Evolutionary conservation across 805 yeast species (phyloP).

Genomic region (Grigorovia jiainica): DNA sequence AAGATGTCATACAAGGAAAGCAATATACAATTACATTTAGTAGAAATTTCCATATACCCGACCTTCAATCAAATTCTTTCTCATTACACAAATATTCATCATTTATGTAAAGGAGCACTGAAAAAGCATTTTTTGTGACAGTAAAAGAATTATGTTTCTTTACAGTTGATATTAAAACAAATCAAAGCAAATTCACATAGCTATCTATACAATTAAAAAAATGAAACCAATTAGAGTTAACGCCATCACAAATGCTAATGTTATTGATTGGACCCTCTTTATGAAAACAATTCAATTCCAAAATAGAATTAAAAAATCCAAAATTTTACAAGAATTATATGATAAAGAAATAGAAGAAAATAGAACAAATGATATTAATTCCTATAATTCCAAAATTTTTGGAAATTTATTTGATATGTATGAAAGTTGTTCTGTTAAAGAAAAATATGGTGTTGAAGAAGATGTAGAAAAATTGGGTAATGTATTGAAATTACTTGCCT

Average conservation of each 20-base stretch:
- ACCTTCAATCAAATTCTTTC: too few species aligned
- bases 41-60: too few species aligned
- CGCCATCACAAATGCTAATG: not conserved
- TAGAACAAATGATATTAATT: not conserved
- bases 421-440: not conserved
- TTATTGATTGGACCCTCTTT: not conserved
- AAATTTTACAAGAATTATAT: not conserved
- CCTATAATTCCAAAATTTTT: not conserved
- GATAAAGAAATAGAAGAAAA: not conserved
- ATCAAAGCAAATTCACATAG: not conserved
- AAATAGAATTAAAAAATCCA: not conserved
- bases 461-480: too few species aligned
- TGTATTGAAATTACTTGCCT: not conserved
- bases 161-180: too few species aligned
- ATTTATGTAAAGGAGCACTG: too few species aligned
- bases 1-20: too few species aligned
- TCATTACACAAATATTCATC: too few species aligned
- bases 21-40: too few species aligned
- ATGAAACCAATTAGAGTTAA: not conserved
- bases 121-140: too few species aligned
- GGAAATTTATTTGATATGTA: not conserved
- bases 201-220: not conserved
- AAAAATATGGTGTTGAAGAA: too few species aligned
- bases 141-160: too few species aligned
- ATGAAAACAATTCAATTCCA: not conserved